phyloP scores from a whole-genome alignment of 257 asterid genomes.

The Penstemon davidsonii region DNA sequence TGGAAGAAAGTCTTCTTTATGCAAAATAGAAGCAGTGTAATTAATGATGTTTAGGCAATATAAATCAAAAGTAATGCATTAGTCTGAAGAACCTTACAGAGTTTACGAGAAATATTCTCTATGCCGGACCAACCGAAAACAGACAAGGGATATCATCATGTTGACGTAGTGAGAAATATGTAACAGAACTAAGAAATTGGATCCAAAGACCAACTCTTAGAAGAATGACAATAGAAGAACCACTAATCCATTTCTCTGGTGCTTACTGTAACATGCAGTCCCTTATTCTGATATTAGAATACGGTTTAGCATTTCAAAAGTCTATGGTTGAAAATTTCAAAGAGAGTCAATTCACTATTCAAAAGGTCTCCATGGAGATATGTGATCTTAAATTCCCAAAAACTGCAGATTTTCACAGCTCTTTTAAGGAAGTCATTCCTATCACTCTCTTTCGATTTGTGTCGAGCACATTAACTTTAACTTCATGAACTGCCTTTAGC shows the following conservation, averaged over 20 bases:
- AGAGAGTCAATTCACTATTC: background rate
- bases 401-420: background rate
- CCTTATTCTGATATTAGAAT: background rate
- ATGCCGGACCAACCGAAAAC: background rate
- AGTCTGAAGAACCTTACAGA: background rate
- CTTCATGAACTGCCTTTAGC: constrained; percentile 13
- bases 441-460: background rate
- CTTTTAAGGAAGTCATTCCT: background rate
- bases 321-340: constrained; percentile 10
- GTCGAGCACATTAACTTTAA: background rate
- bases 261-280: too few relatives aligned
- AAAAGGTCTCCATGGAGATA: constrained; percentile 2
- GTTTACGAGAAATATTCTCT: background rate
- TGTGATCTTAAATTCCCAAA: background rate
- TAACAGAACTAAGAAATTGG: background rate
- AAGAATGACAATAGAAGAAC: background rate
- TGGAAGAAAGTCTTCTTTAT: background rate
- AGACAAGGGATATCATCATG: background rate
- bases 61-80: background rate
- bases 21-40: background rate
- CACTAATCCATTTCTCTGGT: background rate
- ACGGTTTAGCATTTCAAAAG: constrained; percentile 4
- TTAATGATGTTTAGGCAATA: background rate
- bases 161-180: background rate
- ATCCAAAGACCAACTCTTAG: background rate